Base-by-base conservation (phyloP, 1,284 basidiomycete genomes). In the Ceratobasidium sp. region DNA sequence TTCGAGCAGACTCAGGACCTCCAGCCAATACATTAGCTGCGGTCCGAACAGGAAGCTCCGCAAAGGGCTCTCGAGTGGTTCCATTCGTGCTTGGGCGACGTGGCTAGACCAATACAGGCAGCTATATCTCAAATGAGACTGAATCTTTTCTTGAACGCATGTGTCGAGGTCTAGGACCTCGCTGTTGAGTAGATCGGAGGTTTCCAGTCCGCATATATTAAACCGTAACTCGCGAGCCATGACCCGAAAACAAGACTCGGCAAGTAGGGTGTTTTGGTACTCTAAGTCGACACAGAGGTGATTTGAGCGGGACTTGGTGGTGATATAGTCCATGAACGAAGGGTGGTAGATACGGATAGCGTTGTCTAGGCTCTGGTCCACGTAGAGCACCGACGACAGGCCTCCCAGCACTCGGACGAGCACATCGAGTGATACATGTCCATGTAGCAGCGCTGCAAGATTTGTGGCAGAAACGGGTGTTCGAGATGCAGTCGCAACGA, bases 121-220 rank as follows among this genome's bases (percentile, higher is more conserved):
- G 19, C 29, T 27, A 41, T 74, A 74, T 7, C 34, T 48, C 14
- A 64, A 11, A 13, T 49, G 22, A 1, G 31, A 19, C 14, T 16
- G 7, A 14, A 74, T 62, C 3, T 3, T 22, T 1, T 37, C 29
- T n/a, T 64, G n/a, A 11, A 64, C 22, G 24, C 24, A 8, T 6
- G n/a, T 14, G n/a, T 43, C 24, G 24, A 74, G 59, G 22, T 51
- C 46, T 13, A 13, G 5, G 24, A 74, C 34, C 1, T 53, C 29
- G 13, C 39, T 8, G 48, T 74, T 74, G 56, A 53, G 46, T 22
- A 31, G 37, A 22, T 51, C 27, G 9, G 71, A 74, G 8, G 71
- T 62, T 27, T 74, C 71, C 2, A 74, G 58, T 3, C n/a, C 37
- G 59, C 71, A 74, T 29, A 74, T 74, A 24, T 74, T 74, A 31